Evolutionary conservation across 495 filamentous ascomycete species (phyloP).

Genomic region (Aspergillus homomorphus): DNA sequence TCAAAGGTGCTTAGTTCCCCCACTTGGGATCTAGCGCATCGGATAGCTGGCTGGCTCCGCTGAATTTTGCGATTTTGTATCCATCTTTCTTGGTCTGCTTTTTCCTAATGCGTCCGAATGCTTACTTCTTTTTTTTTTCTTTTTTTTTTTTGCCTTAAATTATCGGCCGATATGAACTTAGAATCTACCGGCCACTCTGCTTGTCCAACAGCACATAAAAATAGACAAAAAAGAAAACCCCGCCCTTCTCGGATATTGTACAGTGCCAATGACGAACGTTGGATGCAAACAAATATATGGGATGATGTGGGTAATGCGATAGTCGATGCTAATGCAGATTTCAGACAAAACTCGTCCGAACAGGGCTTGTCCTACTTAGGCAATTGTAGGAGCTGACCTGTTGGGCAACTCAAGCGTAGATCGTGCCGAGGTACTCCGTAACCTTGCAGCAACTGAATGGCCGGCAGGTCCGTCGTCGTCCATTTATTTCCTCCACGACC

Average conservation of each 20-base stretch:
- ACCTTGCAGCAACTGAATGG: too few relatives aligned
- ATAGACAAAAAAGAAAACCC: too few relatives aligned
- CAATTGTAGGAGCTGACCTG: conserved; percentile 20
- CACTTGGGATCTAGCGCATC: conserved; percentile 7
- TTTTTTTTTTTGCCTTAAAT: too few relatives aligned
- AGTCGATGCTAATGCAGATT: too few relatives aligned
- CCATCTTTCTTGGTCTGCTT: conserved; percentile 6
- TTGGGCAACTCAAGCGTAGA: conserved; percentile 25
- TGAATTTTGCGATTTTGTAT: conserved; percentile 7
- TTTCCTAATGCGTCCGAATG: not conserved
- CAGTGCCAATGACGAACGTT: too few relatives aligned
- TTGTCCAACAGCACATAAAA: too few relatives aligned
- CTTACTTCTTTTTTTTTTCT: too few relatives aligned
- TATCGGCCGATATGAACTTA: too few relatives aligned
- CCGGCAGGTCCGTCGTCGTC: too few relatives aligned
- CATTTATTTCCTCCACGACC: too few relatives aligned
- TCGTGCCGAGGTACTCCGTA: conserved; percentile 15
- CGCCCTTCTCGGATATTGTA: too few relatives aligned
- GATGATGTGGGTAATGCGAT: not conserved
- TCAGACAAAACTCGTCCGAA: not conserved
- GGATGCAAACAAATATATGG: not conserved
- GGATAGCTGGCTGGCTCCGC: conserved; percentile 1
- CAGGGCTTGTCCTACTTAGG: conserved; percentile 14
- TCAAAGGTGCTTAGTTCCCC: conserved; percentile 9
- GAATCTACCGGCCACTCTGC: too few relatives aligned